Conservation (phyloP, 306 rosid species). For the Castanea sativa region DNA sequence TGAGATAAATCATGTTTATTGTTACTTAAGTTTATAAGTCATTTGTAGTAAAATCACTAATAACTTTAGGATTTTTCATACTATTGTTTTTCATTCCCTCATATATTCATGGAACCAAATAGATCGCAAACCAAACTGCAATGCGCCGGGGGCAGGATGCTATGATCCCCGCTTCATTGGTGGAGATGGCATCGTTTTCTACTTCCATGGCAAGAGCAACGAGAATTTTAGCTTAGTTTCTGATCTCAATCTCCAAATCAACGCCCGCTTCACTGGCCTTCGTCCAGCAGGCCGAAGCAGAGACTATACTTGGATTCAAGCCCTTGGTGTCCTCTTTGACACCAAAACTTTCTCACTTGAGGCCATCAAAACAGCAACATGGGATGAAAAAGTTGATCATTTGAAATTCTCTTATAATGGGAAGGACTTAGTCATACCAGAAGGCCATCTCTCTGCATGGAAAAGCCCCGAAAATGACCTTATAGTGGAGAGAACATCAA, state of each 20-base stretch:
- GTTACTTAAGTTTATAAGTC: no score
- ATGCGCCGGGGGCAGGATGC: conserved; percentile 77
- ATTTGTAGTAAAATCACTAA: no score
- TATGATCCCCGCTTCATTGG: conserved; percentile 85
- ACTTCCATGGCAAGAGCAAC: conserved; percentile 75
- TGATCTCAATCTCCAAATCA: conserved; percentile 61
- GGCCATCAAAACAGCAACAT: conserved; percentile 46
- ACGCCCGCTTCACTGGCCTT: conserved; percentile 73
- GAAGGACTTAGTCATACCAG: conserved; percentile 45
- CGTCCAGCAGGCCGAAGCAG: conserved; percentile 57
- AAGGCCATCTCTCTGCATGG: conserved; percentile 55
- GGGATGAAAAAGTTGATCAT: conserved; percentile 54
- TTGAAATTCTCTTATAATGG: conserved; percentile 54
- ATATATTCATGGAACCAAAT: neutral
- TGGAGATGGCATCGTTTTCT: conserved; percentile 75
- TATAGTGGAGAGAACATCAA: conserved; percentile 61
- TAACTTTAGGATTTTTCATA: neutral
- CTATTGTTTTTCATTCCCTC: neutral
- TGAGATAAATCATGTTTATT: no score
- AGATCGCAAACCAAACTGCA: conserved; percentile 65
- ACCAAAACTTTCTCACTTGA: conserved; percentile 52
- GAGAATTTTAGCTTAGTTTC: conserved; percentile 73
- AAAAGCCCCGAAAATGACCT: conserved; percentile 29
- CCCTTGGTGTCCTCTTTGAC: conserved; percentile 63
- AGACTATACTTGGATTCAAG: conserved; percentile 88